Evolutionary conservation across 2,329 filamentous ascomycete species (phyloP), one percentile per base, ranked within the genome.

Genomic region (Clathrospora elynae): DNA sequence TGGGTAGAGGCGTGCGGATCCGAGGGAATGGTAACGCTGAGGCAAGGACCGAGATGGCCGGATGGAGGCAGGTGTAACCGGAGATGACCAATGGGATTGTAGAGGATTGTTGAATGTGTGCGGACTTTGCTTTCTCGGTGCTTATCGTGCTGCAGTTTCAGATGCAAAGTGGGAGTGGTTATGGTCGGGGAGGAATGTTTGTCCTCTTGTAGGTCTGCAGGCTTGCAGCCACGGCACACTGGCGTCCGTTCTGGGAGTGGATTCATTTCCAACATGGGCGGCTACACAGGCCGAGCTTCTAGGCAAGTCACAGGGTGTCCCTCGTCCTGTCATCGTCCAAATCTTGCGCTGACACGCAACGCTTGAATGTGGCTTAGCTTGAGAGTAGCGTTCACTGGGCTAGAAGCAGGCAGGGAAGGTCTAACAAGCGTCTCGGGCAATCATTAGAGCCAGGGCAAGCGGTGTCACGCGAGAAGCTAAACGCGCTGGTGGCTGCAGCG

Each of bases 271-370:
- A 41, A 44, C 35, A 49, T 48, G 46, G 41, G 44, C 54, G 35
- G 51, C 50, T 49, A 53, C 59, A 57, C 55, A 49, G 49, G 45
- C 55, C 51, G 46, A 52, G 40, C 35, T 46, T 61, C 61, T 61
- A 53, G 60, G 38, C 61, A 43, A 53, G 50, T 55, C 60, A 62
- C 62, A 60, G 46, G 56, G 55, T 47, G 14, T 48, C 54, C 53
- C 49, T 31, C 25, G 46, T 53, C 44, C 51, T 54, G 51, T 53
- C 52, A 49, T 54, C 46, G 50, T 52, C 51, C 45, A 53, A 50
- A 47, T 49, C 53, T 59, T 46, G 55, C 62, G 60, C 61, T 61
- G 59, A 64, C 59, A 57, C 57, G 57, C 60, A 59, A 51, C 46
- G 35, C 48, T 53, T 49, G 40, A 46, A 39, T 45, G 30, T 38